Base-by-base conservation (phyloP, 768 basidiomycete genomes). In the Calvatia gigantea region DNA sequence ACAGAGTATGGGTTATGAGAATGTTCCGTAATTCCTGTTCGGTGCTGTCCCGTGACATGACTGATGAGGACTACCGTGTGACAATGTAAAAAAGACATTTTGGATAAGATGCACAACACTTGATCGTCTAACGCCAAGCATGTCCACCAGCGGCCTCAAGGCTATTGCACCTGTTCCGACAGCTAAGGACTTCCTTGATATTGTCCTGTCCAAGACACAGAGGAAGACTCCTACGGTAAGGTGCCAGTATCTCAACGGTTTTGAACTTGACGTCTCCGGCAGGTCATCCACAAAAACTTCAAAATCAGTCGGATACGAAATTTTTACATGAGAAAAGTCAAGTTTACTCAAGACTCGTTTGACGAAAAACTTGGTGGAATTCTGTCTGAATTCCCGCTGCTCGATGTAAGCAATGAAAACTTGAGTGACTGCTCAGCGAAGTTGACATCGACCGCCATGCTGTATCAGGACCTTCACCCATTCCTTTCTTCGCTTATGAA, bases 271-370 rank as follows among this genome's bases (percentile, higher is more conserved):
- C 12, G 31, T 37, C n/a, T 2, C 31, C 28, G 9, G 28, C 64
- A 93, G 91, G 94, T 95, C 62, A 98, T 98, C 69, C 97, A 98
- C 74, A 98, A 97, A 80, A 98, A 98, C 79, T 98, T 97, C 80
- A 98, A 99, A 78, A 99, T 99, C 72, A 94, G 93, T 62, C 89
- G 96, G 62, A 98, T 98, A 74, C 85, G 96, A 59, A 93, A 94
- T 65, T 94, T 94, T 67, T 97, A 99, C 73, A 98, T 98, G 96
- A 86, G 96, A 70, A 99, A 99, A 73, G 96, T 99, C 74, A 98
- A 96, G 73, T 98, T 97, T 70, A 95, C 95, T 2, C 94, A 98
- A 70, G 94, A 98, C 67, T 80, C 90, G 14, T 98, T 98, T 62
- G 94, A 97, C 58, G 95, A 98, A 73, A 95, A 98, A 69, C 82